Percentiles rank a stretch among this genome's conserved stretches.
Evolutionary conservation across 495 filamentous ascomycete genomes (phyloP).

Genomic region (Tuber brumale): DNA sequence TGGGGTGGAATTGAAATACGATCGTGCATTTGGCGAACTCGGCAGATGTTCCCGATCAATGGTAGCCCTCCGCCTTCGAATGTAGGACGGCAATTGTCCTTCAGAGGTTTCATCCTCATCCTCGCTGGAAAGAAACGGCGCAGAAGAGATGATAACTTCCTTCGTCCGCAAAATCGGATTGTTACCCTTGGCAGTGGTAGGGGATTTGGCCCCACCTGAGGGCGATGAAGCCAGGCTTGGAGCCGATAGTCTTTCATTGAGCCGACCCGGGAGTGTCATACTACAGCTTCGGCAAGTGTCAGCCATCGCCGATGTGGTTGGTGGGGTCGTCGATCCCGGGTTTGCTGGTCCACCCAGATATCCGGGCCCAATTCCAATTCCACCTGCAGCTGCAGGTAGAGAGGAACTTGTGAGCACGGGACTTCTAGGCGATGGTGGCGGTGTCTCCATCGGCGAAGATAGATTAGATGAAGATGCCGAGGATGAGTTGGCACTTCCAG

Average conservation of each 20-base stretch:
- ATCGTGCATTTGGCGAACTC: constrained; percentile 48
- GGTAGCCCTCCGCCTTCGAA: constrained; percentile 46
- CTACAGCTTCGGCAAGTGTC: constrained; percentile 60
- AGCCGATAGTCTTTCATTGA: constrained; percentile 43
- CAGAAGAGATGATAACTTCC: constrained; percentile 28
- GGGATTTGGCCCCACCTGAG: constrained; percentile 23
- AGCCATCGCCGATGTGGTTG: constrained; percentile 52
- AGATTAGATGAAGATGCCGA: constrained; percentile 38
- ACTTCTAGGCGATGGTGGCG: constrained; percentile 57
- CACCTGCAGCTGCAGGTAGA: constrained; percentile 28
- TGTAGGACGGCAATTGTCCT: constrained; percentile 41
- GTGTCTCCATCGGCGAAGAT: constrained; percentile 45
- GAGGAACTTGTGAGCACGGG: constrained; percentile 39
- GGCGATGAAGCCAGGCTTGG: constrained; percentile 15
- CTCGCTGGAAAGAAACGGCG: constrained; percentile 26
- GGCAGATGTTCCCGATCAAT: constrained; percentile 41
- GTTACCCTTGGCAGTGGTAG: constrained; percentile 15
- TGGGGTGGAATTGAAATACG: constrained; percentile 45
- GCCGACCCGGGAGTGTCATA: constrained; percentile 53
- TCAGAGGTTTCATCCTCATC: constrained; percentile 30
- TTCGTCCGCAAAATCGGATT: constrained; percentile 32
- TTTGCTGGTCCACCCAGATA: constrained; percentile 36
- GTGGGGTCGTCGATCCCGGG: constrained; percentile 46
- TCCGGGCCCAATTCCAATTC: constrained; percentile 23
- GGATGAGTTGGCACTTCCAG: constrained; percentile 28